Evolutionary conservation across 148 eudicot genomes (phyloP).

Genomic region (Camellia japonica): DNA sequence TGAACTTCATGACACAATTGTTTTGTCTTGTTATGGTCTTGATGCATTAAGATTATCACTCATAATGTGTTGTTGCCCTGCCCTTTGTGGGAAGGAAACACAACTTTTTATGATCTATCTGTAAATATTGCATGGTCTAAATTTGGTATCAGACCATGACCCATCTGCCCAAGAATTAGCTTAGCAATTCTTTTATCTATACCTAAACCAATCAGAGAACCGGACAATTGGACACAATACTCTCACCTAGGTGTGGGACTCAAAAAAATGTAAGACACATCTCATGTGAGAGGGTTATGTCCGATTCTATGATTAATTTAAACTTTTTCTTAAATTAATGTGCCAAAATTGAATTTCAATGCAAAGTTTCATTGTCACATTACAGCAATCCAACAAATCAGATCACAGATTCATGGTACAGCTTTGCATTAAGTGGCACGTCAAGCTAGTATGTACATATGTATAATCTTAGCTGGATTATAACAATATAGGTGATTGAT

Average conservation of each 20-base stretch:
- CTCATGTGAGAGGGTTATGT: too few species aligned
- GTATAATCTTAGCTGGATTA: conserved; percentile 6
- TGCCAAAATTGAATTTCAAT: not conserved
- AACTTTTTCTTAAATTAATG: not conserved
- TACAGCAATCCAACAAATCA: not conserved
- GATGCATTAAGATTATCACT: not conserved
- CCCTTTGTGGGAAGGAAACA: not conserved
- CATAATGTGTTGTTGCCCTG: not conserved
- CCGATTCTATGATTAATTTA: too few species aligned
- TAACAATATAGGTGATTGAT: too few species aligned
- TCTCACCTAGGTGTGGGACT: too few species aligned
- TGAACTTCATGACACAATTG: not conserved
- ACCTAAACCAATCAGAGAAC: too few species aligned
- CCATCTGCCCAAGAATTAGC: conserved; percentile 2
- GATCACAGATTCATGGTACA: not conserved
- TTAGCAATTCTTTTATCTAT: too few species aligned
- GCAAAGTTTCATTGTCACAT: not conserved
- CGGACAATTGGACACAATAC: too few species aligned
- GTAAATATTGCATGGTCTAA: not conserved
- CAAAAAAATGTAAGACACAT: too few species aligned
- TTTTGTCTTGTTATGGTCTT: conserved; percentile 10
- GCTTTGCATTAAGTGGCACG: not conserved
- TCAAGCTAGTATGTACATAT: not conserved
- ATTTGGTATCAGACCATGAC: not conserved
- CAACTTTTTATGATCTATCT: not conserved